These are phyloP conservation scores for Kwoniella mangroviensis DNA, from an alignment of 768 basidiomycete species.

Conservation along the genomic window DNA sequence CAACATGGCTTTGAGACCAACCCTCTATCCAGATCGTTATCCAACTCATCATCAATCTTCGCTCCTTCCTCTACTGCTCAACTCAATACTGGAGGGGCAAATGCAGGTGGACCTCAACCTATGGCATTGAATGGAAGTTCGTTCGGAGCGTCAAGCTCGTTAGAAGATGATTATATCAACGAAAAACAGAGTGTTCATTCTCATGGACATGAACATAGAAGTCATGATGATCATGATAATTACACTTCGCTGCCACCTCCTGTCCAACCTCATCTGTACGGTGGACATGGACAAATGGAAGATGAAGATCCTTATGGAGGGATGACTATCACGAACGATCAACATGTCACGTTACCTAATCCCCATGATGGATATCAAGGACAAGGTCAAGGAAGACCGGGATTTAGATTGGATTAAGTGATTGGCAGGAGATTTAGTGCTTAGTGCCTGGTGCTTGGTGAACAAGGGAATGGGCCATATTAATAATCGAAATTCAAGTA, in stretches of 20 bases:
- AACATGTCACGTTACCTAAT: conserved; percentile 11
- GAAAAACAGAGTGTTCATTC: conserved; percentile 15
- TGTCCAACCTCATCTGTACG: conserved; percentile 23
- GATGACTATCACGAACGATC: conserved; percentile 20
- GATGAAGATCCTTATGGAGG: conserved; percentile 17
- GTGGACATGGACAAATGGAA: neutral
- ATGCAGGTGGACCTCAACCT: conserved; percentile 7
- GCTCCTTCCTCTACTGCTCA: conserved; percentile 23
- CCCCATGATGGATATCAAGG: neutral
- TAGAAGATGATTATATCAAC: conserved; percentile 35
- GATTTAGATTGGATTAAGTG: conserved; percentile 8
- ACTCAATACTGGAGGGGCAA: conserved; percentile 11
- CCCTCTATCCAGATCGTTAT: conserved; percentile 47
- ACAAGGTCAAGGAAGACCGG: conserved; percentile 8
- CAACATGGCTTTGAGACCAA: conserved; percentile 56
- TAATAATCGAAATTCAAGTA: neutral
- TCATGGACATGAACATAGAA: neutral
- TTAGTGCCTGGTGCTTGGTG: no score
- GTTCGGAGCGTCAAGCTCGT: conserved; percentile 44
- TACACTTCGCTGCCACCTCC: conserved; percentile 42
- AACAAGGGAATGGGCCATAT: neutral
- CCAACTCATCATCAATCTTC: conserved; percentile 48
- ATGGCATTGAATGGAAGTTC: conserved; percentile 50
- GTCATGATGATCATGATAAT: conserved; percentile 33
- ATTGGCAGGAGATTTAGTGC: neutral